phyloP scores from a whole-genome alignment of 1,284 basidiomycete genomes.

The Melampsora medusae region DNA sequence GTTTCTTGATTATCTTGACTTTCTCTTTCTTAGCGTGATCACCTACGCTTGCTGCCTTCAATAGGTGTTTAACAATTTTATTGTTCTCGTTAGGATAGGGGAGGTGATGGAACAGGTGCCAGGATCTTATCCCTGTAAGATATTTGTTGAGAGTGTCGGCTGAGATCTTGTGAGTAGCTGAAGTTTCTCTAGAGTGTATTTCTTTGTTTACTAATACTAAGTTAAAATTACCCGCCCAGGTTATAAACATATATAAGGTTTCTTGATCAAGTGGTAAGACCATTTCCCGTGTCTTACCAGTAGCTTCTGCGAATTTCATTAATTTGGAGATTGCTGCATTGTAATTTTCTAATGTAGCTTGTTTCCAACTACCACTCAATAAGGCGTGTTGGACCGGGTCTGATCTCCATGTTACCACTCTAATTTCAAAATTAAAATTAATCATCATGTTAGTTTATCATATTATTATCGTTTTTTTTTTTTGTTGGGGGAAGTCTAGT shows the following conservation, averaged over 20 bases:
- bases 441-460: no score
- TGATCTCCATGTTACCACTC: no score
- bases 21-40: no score
- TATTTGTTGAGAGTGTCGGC: not conserved
- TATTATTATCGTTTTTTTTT: no score
- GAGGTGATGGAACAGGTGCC: not conserved
- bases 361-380: not conserved
- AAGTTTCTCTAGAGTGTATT: not conserved
- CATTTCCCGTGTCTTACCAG: not conserved
- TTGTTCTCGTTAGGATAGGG: no score
- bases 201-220: not conserved
- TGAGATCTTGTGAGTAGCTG: not conserved
- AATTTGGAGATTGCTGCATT: slow-evolving; percentile 8
- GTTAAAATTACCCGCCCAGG: not conserved
- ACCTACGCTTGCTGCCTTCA: no score
- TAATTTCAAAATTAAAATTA: no score
- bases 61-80: no score
- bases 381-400: no score
- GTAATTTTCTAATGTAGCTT: not conserved
- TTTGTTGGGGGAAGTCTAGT: no score
- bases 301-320: not conserved
- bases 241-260: not conserved
- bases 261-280: not conserved
- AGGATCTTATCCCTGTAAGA: not conserved
- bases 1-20: no score